Conservation (phyloP, 1,284 basidiomycete species). For the Anthracocystis setariae region DNA sequence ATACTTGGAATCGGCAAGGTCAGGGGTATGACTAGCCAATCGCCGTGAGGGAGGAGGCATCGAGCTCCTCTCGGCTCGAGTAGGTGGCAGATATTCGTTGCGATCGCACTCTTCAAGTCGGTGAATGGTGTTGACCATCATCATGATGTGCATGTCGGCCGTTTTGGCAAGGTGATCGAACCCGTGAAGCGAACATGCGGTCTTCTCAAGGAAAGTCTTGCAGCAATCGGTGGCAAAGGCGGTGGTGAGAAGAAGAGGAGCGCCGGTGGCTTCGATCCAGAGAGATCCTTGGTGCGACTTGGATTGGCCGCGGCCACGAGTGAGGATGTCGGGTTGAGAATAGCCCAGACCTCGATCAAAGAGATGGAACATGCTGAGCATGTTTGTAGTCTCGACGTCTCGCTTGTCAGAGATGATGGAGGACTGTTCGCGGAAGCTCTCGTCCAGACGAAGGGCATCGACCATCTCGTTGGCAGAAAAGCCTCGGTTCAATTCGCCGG, state of each 20-base stretch:
- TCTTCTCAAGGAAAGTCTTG: slow-evolving; percentile 49
- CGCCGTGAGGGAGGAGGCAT: slow-evolving; percentile 26
- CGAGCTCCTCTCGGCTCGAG: slow-evolving; percentile 15
- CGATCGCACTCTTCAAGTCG: slow-evolving; percentile 44
- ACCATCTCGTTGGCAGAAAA: slow-evolving; percentile 45
- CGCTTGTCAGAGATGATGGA: slow-evolving; percentile 22
- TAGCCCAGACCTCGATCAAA: slow-evolving; percentile 48
- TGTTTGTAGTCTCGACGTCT: slow-evolving; percentile 25
- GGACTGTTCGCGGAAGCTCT: slow-evolving; percentile 14
- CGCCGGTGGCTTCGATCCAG: slow-evolving; percentile 41
- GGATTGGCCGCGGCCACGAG: slow-evolving; percentile 2
- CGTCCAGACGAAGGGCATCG: slow-evolving; percentile 20
- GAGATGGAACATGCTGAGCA: slow-evolving; percentile 41
- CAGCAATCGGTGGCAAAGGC: slow-evolving; percentile 41
- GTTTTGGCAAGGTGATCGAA: slow-evolving; percentile 35
- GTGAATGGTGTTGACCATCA: slow-evolving; percentile 34
- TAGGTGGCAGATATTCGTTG: slow-evolving; percentile 38
- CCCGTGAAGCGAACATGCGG: slow-evolving; percentile 40
- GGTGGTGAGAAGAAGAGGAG: slow-evolving; percentile 41
- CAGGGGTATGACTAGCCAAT: slow-evolving; percentile 16
- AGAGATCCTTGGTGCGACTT: slow-evolving; percentile 22
- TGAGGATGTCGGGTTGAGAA: slow-evolving; percentile 36
- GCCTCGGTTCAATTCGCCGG: slow-evolving; percentile 40
- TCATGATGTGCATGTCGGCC: slow-evolving; percentile 35
- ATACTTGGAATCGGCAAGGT: slow-evolving; percentile 17